Conservation (phyloP, 2,329 filamentous ascomycete genomes). For the Stromatinia cepivora region DNA sequence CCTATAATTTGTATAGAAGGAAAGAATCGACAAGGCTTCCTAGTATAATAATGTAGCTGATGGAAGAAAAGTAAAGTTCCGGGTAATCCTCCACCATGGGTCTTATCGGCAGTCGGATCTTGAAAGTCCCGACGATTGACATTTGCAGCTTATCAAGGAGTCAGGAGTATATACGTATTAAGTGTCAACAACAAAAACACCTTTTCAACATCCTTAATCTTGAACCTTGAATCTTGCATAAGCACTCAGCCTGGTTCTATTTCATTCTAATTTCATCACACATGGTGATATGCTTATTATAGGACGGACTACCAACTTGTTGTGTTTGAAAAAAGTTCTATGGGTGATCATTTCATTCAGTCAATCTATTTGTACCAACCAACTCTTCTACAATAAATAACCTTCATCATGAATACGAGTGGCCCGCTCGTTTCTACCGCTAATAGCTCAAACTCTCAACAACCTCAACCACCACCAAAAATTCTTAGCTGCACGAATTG, state of each 20-base stretch:
- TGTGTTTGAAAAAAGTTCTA: not conserved
- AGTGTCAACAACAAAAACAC: not conserved
- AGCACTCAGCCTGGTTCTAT: not conserved
- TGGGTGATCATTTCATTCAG: not conserved
- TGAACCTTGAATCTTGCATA: not conserved
- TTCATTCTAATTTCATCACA: not conserved
- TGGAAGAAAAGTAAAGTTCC: too few relatives aligned
- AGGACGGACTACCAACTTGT: not conserved
- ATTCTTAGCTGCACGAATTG: slow-evolving; percentile 25
- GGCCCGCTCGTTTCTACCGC: not conserved
- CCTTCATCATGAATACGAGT: slow-evolving; percentile 11
- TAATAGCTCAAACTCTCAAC: slow-evolving; percentile 3
- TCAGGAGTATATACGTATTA: not conserved
- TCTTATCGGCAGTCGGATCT: too few relatives aligned
- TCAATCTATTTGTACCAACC: not conserved
- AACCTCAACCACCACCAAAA: slow-evolving; percentile 1
- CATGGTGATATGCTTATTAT: not conserved
- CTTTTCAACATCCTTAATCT: not conserved
- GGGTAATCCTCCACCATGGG: too few relatives aligned
- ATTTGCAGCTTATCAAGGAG: not conserved
- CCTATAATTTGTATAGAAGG: too few relatives aligned
- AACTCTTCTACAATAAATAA: not conserved
- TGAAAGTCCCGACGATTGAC: not conserved
- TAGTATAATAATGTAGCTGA: too few relatives aligned
- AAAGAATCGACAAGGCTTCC: too few relatives aligned